phyloP scores from a whole-genome alignment of 106 monocot species.

The Dactylorhiza incarnata region DNA sequence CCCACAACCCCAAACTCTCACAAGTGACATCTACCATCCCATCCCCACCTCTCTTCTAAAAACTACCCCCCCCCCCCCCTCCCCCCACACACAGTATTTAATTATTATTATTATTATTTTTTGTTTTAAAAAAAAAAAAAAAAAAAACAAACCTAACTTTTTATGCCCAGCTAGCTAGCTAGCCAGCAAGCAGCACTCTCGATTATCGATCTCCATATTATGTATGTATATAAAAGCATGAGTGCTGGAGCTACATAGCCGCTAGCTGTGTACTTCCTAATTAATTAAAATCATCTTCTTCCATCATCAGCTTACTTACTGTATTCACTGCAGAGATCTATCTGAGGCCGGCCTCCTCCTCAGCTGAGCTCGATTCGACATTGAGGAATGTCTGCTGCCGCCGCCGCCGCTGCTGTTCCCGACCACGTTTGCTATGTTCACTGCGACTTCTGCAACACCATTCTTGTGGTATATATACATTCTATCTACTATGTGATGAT shows the following conservation, averaged over 20 bases:
- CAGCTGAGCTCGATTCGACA: too few species aligned
- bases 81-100: too few species aligned
- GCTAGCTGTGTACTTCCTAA: too few species aligned
- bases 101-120: background rate
- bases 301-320: too few species aligned
- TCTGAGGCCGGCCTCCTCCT: too few species aligned
- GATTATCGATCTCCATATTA: background rate
- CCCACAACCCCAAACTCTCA: background rate
- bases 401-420: background rate
- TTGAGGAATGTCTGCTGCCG: too few species aligned
- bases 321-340: too few species aligned
- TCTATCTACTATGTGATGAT: too few species aligned
- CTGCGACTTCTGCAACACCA: conserved; percentile 67
- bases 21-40: background rate
- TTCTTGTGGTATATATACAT: conserved; percentile 21
- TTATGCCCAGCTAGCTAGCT: background rate
- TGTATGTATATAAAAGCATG: background rate
- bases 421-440: conserved; percentile 50
- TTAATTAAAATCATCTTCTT: too few species aligned
- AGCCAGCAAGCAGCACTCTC: too few species aligned
- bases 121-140: background rate
- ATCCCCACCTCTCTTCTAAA: background rate
- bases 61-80: too few species aligned
- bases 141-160: background rate
- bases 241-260: background rate